A percentile compares a stretch with the other conserved stretches of the same genome.
Conservation (phyloP, 352 stramenopile species). For the Phytopythium oedochilum region DNA sequence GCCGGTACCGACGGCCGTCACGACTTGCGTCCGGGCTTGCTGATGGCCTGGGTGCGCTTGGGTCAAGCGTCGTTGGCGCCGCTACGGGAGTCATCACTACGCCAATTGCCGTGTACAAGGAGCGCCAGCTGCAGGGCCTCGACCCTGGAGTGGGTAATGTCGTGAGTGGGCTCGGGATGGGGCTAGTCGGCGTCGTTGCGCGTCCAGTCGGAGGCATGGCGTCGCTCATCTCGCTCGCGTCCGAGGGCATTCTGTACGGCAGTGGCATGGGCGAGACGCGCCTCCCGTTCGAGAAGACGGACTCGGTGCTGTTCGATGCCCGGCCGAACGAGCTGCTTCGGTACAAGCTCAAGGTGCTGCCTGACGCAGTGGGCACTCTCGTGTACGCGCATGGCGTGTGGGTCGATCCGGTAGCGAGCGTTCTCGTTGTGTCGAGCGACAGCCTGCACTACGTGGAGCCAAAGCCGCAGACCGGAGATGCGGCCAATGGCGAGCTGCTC, state of each 20-base stretch:
- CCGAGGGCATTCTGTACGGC: slow-evolving; percentile 66
- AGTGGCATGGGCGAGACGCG: slow-evolving; percentile 39
- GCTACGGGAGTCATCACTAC: slow-evolving; percentile 74
- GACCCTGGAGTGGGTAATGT: slow-evolving; percentile 58
- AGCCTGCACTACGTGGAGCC: slow-evolving; percentile 24
- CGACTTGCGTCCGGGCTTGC: slow-evolving; percentile 60
- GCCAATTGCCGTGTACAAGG: slow-evolving; percentile 68
- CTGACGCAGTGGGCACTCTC: slow-evolving; percentile 40
- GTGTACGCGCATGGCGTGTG: slow-evolving; percentile 66
- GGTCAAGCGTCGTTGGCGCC: slow-evolving; percentile 70
- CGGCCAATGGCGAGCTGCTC: slow-evolving; percentile 21
- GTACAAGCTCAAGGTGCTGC: slow-evolving; percentile 74
- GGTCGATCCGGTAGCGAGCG: slow-evolving; percentile 26
- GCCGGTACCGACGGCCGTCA: slow-evolving; percentile 61
- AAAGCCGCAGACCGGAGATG: slow-evolving; percentile 8
- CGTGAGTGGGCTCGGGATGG: slow-evolving; percentile 69
- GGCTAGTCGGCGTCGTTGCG: slow-evolving; percentile 72
- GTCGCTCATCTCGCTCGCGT: slow-evolving; percentile 71
- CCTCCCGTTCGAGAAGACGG: slow-evolving; percentile 24
- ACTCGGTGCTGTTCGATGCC: slow-evolving; percentile 33
- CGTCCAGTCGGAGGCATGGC: slow-evolving; percentile 74
- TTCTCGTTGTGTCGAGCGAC: slow-evolving; percentile 11
- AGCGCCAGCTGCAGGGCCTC: slow-evolving; percentile 56
- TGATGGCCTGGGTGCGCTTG: slow-evolving; percentile 59
- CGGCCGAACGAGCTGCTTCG: slow-evolving; percentile 64